A percentile compares a stretch with the other conserved stretches of the same genome.
phyloP scores from a whole-genome alignment of 164 flowering plant species.

The Buxus sempervirens region DNA sequence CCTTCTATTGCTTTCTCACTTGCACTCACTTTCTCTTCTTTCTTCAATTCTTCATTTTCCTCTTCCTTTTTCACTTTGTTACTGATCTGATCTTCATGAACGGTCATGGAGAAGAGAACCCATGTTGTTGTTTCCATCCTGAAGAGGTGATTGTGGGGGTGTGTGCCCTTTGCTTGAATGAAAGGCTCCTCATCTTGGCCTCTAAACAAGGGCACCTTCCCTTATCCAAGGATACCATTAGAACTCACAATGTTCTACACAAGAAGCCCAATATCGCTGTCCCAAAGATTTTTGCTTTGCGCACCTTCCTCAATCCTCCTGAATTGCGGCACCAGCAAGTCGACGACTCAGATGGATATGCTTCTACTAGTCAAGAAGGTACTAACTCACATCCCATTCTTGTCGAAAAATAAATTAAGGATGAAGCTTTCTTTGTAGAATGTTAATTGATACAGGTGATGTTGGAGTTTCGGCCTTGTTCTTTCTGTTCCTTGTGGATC shows the following conservation, averaged over 20 bases:
- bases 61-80: neutral
- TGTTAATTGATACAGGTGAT: neutral
- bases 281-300: constrained; percentile 56
- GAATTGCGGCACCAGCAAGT: constrained; percentile 41
- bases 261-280: constrained; percentile 24
- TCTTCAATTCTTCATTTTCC: neutral
- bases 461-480: neutral
- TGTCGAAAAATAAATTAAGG: neutral
- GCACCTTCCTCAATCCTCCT: constrained; percentile 53
- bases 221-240: neutral
- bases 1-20: neutral
- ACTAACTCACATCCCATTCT: neutral
- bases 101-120: constrained; percentile 32
- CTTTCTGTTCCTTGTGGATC: neutral
- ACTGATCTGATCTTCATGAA: constrained; percentile 27
- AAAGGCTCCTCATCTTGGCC: constrained; percentile 72
- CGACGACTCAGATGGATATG: constrained; percentile 18
- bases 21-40: neutral
- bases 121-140: constrained; percentile 63
- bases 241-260: constrained; percentile 8
- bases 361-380: constrained; percentile 70
- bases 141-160: constrained; percentile 52
- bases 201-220: constrained; percentile 41
- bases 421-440: neutral
- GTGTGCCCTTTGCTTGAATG: constrained; percentile 74